Evolutionary conservation across 768 basidiomycete species (phyloP).

Genomic region (Russula sp.): DNA sequence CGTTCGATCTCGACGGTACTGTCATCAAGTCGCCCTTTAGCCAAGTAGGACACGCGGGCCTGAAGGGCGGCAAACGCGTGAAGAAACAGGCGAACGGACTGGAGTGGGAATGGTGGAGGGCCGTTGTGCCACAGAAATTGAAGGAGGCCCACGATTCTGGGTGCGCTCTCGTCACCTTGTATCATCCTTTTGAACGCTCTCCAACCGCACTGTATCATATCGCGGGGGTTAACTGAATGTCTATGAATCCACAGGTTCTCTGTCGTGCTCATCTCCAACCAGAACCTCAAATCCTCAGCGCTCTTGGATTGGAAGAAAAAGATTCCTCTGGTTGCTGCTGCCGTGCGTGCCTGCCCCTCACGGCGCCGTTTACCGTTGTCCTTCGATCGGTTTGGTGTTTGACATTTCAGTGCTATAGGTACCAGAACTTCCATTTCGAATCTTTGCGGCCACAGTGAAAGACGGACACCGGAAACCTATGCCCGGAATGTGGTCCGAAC

Average conservation of each 20-base stretch:
- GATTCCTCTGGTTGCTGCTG: constrained; percentile 56
- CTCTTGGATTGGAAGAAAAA: constrained; percentile 72
- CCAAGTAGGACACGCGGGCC: constrained; percentile 33
- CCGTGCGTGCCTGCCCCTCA: constrained; percentile 34
- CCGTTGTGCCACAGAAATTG: constrained; percentile 53
- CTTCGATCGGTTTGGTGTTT: neutral
- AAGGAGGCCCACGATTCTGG: constrained; percentile 52
- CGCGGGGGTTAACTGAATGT: neutral
- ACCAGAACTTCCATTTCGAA: constrained; percentile 62
- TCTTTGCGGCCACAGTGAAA: constrained; percentile 69
- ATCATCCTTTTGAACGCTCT: too few species aligned
- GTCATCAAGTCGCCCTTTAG: constrained; percentile 45
- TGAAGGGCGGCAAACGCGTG: constrained; percentile 11
- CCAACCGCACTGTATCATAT: neutral
- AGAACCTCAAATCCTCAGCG: constrained; percentile 43
- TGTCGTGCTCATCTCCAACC: constrained; percentile 78
- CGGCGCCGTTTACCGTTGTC: neutral
- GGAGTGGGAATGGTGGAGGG: constrained; percentile 73
- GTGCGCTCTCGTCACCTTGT: constrained; percentile 32
- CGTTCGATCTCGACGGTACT: constrained; percentile 86
- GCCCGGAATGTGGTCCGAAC: constrained; percentile 76
- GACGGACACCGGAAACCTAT: constrained; percentile 83
- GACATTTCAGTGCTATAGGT: constrained; percentile 36
- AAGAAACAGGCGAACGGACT: constrained; percentile 33
- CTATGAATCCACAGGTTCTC: constrained; percentile 42